Evolutionary conservation across 352 stramenopile species (phyloP).

Genomic region (Globisporangium parvum): DNA sequence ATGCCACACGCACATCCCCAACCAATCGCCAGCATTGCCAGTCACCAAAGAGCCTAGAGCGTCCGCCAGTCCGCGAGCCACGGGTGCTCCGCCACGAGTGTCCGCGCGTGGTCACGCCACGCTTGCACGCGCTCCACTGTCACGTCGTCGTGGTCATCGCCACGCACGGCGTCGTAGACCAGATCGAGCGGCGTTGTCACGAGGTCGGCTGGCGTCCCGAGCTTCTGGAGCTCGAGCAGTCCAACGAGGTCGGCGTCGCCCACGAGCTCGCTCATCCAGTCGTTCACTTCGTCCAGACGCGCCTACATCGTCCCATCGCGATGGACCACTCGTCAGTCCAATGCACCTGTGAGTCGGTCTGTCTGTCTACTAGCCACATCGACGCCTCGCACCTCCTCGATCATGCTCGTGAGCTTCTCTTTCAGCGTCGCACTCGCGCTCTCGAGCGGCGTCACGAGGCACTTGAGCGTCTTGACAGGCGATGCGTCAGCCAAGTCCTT

Average conservation of each 20-base stretch:
- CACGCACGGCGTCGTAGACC: constrained; percentile 34
- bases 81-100: constrained; percentile 28
- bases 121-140: constrained; percentile 26
- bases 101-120: constrained; percentile 46
- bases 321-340: constrained; percentile 4
- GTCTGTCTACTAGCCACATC: not conserved
- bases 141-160: constrained; percentile 10
- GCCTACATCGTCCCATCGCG: constrained; percentile 29
- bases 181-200: constrained; percentile 64
- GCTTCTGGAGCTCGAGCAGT: constrained; percentile 63
- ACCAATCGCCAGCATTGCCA: not conserved
- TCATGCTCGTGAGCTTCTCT: constrained; percentile 40
- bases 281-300: constrained; percentile 74
- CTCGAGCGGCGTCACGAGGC: constrained; percentile 31
- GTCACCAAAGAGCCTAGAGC: constrained; percentile 24
- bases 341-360: not conserved
- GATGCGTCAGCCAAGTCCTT: constrained; percentile 51
- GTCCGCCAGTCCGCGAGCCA: constrained; percentile 84
- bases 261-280: constrained; percentile 68
- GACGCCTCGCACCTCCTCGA: constrained; percentile 43
- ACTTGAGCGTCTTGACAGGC: constrained; percentile 18
- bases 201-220: constrained; percentile 76
- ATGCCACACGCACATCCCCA: too few relatives aligned
- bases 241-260: constrained; percentile 39
- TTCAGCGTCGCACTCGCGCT: constrained; percentile 31